Base-by-base conservation (phyloP, 1,139 yeast genomes). In the Spathaspora jeffriesii region DNA sequence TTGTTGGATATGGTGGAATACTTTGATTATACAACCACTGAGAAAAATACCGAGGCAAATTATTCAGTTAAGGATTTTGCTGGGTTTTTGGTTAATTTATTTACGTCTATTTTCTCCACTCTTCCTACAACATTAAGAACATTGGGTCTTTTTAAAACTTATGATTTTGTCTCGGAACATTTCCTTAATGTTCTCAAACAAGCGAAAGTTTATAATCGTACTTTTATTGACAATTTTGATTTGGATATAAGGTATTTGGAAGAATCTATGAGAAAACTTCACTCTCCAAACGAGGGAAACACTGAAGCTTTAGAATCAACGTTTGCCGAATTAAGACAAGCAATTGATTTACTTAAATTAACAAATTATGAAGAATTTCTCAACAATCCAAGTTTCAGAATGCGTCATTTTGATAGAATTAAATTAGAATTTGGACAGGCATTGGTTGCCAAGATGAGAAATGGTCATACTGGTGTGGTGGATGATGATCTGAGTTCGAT, bases 1-100 rank as follows among this genome's bases (percentile, higher is more conserved):
- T 81, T 92, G 53, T 72, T 93, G 58, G 97, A 88, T 50, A 80
- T 88, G 69, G 88, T 90, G 13, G 96, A 89, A 53, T 88, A 91
- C 64, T 89, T 89, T 57, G 92, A 97, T 86, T 75, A 78, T 60
- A 67, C 85, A 4, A 79, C 82, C 6, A 62, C 64, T 3, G 61
- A 56, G 11, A 61, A 71, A 18, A 79, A 81, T 50, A 62, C 58
- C 1, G 88, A 84, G 50, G 95, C 97, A 14, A 87, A 88, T 53
- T 78, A 79, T 53, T 85, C 88, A 45, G 79, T 92, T 50, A 82
- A 83, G 46, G 98, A 93, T 67, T 83, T 91, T 73, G 93, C 96
- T n/a, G 81, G 85, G 50, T 93, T 85, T 64, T 75, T 93, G 63
- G 90, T 88, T 53, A 89, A 90, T 64, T 81, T 92, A 75, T 90